Percentiles rank a stretch among this genome's conserved stretches.
Evolutionary conservation across 108 stramenopile genomes (phyloP).

Genomic region (Pinguiococcus pyrenoidosus): DNA sequence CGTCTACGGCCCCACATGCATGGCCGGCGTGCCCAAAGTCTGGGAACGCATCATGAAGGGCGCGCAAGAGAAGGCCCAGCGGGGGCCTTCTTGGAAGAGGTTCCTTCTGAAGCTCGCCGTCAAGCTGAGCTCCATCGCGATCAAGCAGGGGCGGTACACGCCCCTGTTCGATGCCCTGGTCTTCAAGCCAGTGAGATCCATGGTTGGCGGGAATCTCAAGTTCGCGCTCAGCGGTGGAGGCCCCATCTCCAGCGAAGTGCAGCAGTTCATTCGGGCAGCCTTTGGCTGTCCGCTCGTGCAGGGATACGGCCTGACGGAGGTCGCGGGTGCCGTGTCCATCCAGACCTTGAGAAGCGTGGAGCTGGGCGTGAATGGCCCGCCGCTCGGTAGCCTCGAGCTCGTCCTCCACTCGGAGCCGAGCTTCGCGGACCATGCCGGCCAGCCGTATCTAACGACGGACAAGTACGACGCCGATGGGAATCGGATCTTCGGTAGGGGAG

Average conservation of each 20-base stretch:
- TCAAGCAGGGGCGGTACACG: slow-evolving; percentile 58
- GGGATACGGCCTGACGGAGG: slow-evolving; percentile 86
- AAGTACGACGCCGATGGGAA: slow-evolving; percentile 3
- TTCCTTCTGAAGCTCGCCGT: slow-evolving; percentile 55
- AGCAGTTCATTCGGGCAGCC: slow-evolving; percentile 71
- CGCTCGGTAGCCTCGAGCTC: slow-evolving; percentile 51
- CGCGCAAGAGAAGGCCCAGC: background rate
- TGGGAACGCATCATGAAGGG: slow-evolving; percentile 50
- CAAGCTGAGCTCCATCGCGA: slow-evolving; percentile 46
- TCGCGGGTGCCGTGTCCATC: slow-evolving; percentile 48
- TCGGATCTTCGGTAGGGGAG: slow-evolving; percentile 56
- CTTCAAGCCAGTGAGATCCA: background rate
- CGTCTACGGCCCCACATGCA: slow-evolving; percentile 58
- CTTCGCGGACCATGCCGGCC: slow-evolving; percentile 75
- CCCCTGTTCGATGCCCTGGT: slow-evolving; percentile 32
- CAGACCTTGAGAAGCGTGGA: slow-evolving; percentile 23
- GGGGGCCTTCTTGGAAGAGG: slow-evolving; percentile 49
- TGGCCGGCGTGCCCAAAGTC: slow-evolving; percentile 83
- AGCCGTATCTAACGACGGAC: slow-evolving; percentile 64
- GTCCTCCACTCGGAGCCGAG: slow-evolving; percentile 43
- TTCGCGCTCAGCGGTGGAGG: slow-evolving; percentile 63
- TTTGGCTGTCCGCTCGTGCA: slow-evolving; percentile 51
- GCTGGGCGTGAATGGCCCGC: slow-evolving; percentile 75
- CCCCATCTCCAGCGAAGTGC: slow-evolving; percentile 59
- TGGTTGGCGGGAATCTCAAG: background rate